Conservation (phyloP, 306 rosid genomes). For the Pyrus bretschneideri region DNA sequence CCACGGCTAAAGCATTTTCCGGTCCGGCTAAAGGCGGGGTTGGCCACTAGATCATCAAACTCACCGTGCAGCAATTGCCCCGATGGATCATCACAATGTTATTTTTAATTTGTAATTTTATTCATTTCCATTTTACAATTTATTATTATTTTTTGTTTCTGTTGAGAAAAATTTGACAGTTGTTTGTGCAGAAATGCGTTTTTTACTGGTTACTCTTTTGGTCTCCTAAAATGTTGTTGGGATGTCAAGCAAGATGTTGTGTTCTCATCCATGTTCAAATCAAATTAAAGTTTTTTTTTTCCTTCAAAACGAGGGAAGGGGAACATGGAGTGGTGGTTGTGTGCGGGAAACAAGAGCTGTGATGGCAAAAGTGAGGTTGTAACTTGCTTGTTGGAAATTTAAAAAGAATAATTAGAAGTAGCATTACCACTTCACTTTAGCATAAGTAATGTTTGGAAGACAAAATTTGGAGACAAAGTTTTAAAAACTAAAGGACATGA, state of each 20-base stretch:
- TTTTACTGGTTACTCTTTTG: not conserved
- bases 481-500: too few species aligned
- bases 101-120: not conserved
- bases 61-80: not conserved
- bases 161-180: not conserved
- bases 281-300: not conserved
- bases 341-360: not conserved
- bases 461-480: too few species aligned
- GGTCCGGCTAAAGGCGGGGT: slow-evolving; percentile 7
- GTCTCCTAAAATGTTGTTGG: not conserved
- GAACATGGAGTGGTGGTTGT: not conserved
- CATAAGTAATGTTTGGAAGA: too few species aligned
- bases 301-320: not conserved
- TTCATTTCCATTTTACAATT: not conserved
- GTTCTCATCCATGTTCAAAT: not conserved
- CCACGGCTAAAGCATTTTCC: not conserved
- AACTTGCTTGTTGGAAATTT: not conserved
- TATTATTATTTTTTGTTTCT: not conserved
- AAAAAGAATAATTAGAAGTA: not conserved
- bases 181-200: not conserved
- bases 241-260: not conserved
- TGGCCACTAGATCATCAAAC: slow-evolving; percentile 5
- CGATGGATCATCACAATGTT: not conserved
- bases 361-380: not conserved
- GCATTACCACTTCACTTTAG: not conserved